Base-by-base conservation (phyloP, 2,329 filamentous ascomycete species). In the Neodidymelliopsis sp. region DNA sequence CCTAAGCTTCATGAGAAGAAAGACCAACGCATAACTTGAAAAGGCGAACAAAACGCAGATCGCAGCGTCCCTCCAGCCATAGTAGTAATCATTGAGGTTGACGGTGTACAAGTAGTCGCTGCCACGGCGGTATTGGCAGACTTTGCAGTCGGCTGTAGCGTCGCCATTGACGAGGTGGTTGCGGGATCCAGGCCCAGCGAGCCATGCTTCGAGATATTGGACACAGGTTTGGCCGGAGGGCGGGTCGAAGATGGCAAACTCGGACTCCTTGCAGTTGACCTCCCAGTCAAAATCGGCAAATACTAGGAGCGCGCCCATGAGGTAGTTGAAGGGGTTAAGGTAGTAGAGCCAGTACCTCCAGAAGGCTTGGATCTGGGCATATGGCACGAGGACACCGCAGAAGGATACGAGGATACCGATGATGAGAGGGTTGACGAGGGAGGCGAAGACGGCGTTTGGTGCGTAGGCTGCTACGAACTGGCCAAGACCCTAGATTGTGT, bases 21-120 rank as follows among this genome's bases (percentile, higher is more conserved):
- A 81, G 2, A 80, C 78, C 49, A 79, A 43, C 2, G 66, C 73
- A 52, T 87, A 87, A 1, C 78, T 81, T 45, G 77, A 80, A 28
- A 83, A 50, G 1, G 75, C 79, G 56, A 86, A 86, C 4, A 83
- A 71, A 1, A 79, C 80, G 2, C 81, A 78, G 36, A 88, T 84
- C 0, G 64, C 86, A 0, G 83, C 82, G 67, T 89, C 78, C 37
- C 87, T 78, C 87, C 87, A 90, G 0, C 84, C 86, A 57, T 84
- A 84, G 52, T 78, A 82, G 56, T 87, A 83, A 4, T 83, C 77
- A 1, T 76, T 75, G 6, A 89, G 59, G 62, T 88, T 87, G 10
- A 89, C 54, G 0, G 77, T 82, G 2, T 69, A 59, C 2, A 89
- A 66, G 55, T 86, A 89, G 48, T 87, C 85, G 5, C 78, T 75